Evolutionary conservation across 495 filamentous ascomycete genomes (phyloP).

Genomic region (Neurospora sp.): DNA sequence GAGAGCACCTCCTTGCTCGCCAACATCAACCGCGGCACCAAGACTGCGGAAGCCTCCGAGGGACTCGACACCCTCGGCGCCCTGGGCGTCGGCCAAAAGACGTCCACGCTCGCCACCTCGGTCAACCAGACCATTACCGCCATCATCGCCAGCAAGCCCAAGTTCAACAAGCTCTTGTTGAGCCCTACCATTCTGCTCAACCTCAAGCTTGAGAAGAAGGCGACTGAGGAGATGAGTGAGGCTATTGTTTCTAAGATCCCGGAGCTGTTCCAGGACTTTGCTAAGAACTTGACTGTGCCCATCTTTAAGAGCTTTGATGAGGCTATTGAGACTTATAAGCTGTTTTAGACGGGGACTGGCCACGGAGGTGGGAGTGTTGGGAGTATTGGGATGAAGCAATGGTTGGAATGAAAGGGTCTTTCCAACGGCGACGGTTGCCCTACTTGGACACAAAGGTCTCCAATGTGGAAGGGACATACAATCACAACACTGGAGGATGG

Average conservation of each 20-base stretch:
- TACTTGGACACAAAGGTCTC: background rate
- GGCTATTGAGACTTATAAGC: conserved; percentile 19
- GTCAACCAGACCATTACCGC: conserved; percentile 19
- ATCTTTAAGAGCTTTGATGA: conserved; percentile 19
- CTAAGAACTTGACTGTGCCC: conserved; percentile 14
- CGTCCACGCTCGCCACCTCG: conserved; percentile 9
- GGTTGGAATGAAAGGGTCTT: background rate
- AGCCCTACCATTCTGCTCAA: conserved; percentile 23
- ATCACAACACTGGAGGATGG: background rate
- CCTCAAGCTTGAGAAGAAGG: conserved; percentile 23
- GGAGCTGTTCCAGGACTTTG: conserved; percentile 11
- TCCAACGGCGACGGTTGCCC: background rate
- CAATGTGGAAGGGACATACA: background rate
- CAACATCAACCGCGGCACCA: conserved; percentile 21
- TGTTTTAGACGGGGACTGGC: background rate
- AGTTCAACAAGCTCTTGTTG: conserved; percentile 24
- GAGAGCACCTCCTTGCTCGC: conserved; percentile 19
- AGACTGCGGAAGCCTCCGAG: conserved; percentile 15
- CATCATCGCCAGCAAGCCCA: conserved; percentile 19
- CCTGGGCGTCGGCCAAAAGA: conserved; percentile 18
- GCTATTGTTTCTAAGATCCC: conserved; percentile 27
- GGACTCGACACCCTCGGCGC: conserved; percentile 7
- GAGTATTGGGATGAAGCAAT: background rate
- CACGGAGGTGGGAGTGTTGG: background rate
- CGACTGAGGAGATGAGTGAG: conserved; percentile 20